These are phyloP conservation scores for Filosporella fistucella DNA, from an alignment of 495 filamentous ascomycete species.

Conservation along the genomic window DNA sequence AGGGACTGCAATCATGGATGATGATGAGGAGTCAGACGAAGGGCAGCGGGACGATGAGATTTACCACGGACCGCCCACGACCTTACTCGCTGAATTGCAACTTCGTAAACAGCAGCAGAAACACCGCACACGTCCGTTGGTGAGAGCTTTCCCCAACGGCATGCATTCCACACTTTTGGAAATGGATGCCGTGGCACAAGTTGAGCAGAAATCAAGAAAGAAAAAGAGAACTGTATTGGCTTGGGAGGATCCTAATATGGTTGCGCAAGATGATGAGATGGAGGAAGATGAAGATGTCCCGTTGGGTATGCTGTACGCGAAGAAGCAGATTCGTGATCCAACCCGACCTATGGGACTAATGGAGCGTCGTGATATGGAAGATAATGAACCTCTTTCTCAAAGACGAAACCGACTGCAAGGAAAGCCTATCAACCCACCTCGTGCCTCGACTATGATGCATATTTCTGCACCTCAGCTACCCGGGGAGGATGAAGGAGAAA, in stretches of 20 bases:
- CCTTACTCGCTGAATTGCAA: slow-evolving; percentile 87
- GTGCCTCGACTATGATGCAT: slow-evolving; percentile 25
- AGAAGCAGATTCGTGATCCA: slow-evolving; percentile 47
- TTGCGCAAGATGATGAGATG: slow-evolving; percentile 39
- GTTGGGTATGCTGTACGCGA: slow-evolving; percentile 71
- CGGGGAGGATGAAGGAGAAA: slow-evolving; percentile 66
- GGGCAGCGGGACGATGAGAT: slow-evolving; percentile 29
- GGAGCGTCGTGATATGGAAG: slow-evolving; percentile 79
- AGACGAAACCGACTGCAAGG: slow-evolving; percentile 76
- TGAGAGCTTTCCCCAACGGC: slow-evolving; percentile 64
- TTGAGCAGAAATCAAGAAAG: slow-evolving; percentile 70
- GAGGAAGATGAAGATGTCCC: slow-evolving; percentile 73
- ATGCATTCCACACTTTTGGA: slow-evolving; percentile 87
- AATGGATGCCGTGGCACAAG: slow-evolving; percentile 85
- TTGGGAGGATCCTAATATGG: slow-evolving; percentile 68
- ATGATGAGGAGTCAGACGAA: slow-evolving; percentile 25
- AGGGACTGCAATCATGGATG: slow-evolving; percentile 1
- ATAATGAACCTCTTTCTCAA: slow-evolving; percentile 81
- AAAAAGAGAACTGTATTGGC: slow-evolving; percentile 76
- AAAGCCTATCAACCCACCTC: slow-evolving; percentile 13
- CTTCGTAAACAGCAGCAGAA: slow-evolving; percentile 81
- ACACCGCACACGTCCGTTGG: slow-evolving; percentile 63
- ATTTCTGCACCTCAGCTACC: slow-evolving; percentile 32
- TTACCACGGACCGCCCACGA: slow-evolving; percentile 73
- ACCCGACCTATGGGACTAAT: slow-evolving; percentile 78